Evolutionary conservation across 1,284 basidiomycete genomes (phyloP).

Genomic region (Cystobasidium sp.): DNA sequence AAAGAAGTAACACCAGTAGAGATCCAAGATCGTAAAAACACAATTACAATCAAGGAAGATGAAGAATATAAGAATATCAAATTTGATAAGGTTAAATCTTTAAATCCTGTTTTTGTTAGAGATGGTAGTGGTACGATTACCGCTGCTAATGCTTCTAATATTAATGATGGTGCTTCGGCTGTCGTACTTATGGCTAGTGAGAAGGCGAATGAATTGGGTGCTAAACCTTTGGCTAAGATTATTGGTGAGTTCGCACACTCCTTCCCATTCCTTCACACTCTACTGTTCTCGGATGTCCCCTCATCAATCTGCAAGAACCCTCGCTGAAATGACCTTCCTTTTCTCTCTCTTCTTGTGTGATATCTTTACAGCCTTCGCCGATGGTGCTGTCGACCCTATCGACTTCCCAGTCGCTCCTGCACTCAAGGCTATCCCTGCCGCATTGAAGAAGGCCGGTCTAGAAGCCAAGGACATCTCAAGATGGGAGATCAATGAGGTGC

Average conservation of each 20-base stretch:
- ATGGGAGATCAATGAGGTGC: slow-evolving; percentile 86
- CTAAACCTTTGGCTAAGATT: slow-evolving; percentile 59
- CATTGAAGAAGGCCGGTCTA: slow-evolving; percentile 84
- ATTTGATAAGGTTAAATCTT: slow-evolving; percentile 57
- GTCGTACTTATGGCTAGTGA: slow-evolving; percentile 57
- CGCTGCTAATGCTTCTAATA: slow-evolving; percentile 59
- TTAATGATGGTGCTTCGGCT: slow-evolving; percentile 60
- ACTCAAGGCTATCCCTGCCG: slow-evolving; percentile 75
- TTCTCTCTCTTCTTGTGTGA: slow-evolving; percentile 48
- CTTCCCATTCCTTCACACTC: background rate
- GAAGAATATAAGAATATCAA: slow-evolving; percentile 82
- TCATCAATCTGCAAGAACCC: background rate
- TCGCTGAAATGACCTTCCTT: background rate
- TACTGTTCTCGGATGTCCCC: background rate
- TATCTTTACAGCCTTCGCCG: slow-evolving; percentile 77
- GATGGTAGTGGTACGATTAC: slow-evolving; percentile 60
- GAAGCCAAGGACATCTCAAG: slow-evolving; percentile 81
- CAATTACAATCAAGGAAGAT: slow-evolving; percentile 83
- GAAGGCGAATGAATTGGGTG: slow-evolving; percentile 54
- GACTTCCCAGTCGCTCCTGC: slow-evolving; percentile 97
- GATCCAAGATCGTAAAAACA: slow-evolving; percentile 88
- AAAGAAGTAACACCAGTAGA: slow-evolving; percentile 91
- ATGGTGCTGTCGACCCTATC: slow-evolving; percentile 93
- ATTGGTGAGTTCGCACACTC: slow-evolving; percentile 52
- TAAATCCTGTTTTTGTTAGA: slow-evolving; percentile 59